Conservation (phyloP, 2,329 filamentous ascomycete species). For the Paracamarosporium sp. region DNA sequence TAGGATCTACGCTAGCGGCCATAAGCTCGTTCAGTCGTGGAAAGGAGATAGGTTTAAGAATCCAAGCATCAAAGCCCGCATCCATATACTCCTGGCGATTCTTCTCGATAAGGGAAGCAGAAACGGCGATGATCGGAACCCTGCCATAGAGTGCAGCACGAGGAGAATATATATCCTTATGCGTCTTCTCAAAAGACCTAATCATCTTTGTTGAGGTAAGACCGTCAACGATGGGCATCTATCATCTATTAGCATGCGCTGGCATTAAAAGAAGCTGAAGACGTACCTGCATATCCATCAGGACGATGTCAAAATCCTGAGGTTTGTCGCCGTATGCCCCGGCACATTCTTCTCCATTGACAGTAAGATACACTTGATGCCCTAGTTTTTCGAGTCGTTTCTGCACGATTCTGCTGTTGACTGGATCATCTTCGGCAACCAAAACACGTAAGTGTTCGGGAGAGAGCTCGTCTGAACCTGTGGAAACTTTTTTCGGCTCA, state of each 20-base stretch:
- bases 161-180: constrained; percentile 62
- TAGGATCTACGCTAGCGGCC: constrained; percentile 69
- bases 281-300: constrained; percentile 92
- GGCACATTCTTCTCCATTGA: constrained; percentile 87
- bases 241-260: constrained; percentile 7
- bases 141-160: constrained; percentile 68
- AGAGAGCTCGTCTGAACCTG: constrained; percentile 22
- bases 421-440: constrained; percentile 86
- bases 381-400: constrained; percentile 81
- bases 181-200: constrained; percentile 70
- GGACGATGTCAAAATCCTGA: constrained; percentile 73
- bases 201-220: constrained; percentile 84
- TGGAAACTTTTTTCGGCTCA: constrained; percentile 17
- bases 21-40: constrained; percentile 74
- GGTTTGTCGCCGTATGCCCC: constrained; percentile 70
- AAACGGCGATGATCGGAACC: constrained; percentile 85
- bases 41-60: constrained; percentile 87
- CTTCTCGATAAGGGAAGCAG: constrained; percentile 77
- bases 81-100: constrained; percentile 73
- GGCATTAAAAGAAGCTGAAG: not conserved
- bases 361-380: constrained; percentile 73
- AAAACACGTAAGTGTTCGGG: constrained; percentile 67
- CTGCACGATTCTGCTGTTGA: constrained; percentile 82
- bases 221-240: constrained; percentile 95
- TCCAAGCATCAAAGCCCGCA: constrained; percentile 88